A percentile compares a stretch with the other conserved stretches of the same genome.
Conservation (phyloP, 163 green algal genomes). For the Scenedesmus sp. region DNA sequence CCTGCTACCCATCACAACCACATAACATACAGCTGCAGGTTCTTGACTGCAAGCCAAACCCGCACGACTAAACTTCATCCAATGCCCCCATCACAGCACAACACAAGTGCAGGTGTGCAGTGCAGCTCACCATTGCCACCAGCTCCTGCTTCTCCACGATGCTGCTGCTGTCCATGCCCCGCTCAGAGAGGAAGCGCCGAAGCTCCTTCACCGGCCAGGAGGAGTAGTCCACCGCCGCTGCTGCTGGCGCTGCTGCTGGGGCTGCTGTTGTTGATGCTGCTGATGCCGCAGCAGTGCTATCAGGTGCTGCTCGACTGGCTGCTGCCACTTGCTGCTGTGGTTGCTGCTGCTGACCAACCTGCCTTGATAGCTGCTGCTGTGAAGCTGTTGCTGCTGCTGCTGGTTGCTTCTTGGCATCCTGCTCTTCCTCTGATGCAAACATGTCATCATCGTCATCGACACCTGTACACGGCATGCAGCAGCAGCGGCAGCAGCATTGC, state of each 20-base stretch:
- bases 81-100: not conserved
- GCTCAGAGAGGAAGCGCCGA: constrained; percentile 71
- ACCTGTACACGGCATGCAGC: not conserved
- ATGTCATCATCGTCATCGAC: constrained; percentile 65
- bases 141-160: constrained; percentile 46
- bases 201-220: constrained; percentile 87
- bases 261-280: constrained; percentile 14
- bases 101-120: not conserved
- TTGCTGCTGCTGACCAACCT: constrained; percentile 26
- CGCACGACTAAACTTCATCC: too few species aligned
- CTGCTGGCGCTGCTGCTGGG: not conserved
- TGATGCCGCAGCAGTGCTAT: constrained; percentile 16
- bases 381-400: constrained; percentile 11
- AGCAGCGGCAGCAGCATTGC: not conserved
- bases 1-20: too few species aligned
- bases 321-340: constrained; percentile 2
- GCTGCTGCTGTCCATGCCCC: constrained; percentile 56
- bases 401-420: not conserved
- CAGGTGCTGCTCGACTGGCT: not conserved
- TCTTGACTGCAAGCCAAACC: too few species aligned
- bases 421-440: constrained; percentile 61
- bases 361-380: not conserved
- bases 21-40: too few species aligned
- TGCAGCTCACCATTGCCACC: not conserved
- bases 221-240: constrained; percentile 53